Conservation (phyloP, 2,329 filamentous ascomycete species). For the Calonectria hongkongensis region DNA sequence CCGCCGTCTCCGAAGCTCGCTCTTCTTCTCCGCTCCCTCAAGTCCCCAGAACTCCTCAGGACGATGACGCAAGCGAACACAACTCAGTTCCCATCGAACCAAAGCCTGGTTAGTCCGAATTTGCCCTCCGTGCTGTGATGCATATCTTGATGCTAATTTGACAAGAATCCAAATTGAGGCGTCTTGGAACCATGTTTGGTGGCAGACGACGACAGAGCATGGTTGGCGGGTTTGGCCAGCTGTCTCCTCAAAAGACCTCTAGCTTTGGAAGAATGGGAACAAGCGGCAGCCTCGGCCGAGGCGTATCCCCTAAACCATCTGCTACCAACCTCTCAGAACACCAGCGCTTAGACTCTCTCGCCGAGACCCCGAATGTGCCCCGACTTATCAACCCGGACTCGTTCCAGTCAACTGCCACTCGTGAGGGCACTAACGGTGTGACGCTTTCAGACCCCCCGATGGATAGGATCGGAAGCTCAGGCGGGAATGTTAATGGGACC, state of each 20-base stretch:
- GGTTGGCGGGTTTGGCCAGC: constrained; percentile 75
- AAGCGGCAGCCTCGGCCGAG: constrained; percentile 72
- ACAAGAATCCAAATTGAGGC: constrained; percentile 73
- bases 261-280: constrained; percentile 79
- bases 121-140: background rate
- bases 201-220: constrained; percentile 80
- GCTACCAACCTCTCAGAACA: constrained; percentile 75
- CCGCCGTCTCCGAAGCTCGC: background rate
- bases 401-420: constrained; percentile 50
- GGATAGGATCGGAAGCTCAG: constrained; percentile 57
- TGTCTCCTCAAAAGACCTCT: constrained; percentile 71
- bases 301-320: constrained; percentile 74
- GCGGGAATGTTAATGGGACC: constrained; percentile 68
- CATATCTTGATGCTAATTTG: constrained; percentile 48
- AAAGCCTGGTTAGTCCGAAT: constrained; percentile 60
- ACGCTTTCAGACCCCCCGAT: constrained; percentile 56
- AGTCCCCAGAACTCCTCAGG: constrained; percentile 43
- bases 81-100: constrained; percentile 57
- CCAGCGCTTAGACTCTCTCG: constrained; percentile 73
- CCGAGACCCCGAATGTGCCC: constrained; percentile 71
- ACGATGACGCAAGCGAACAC: constrained; percentile 66
- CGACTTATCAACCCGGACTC: constrained; percentile 54
- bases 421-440: constrained; percentile 69
- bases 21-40: constrained; percentile 22
- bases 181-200: constrained; percentile 81